A percentile compares a stretch with the other conserved stretches of the same genome.
Conservation (phyloP, 78 protist genomes). For the Dictyostelium purpureum region DNA sequence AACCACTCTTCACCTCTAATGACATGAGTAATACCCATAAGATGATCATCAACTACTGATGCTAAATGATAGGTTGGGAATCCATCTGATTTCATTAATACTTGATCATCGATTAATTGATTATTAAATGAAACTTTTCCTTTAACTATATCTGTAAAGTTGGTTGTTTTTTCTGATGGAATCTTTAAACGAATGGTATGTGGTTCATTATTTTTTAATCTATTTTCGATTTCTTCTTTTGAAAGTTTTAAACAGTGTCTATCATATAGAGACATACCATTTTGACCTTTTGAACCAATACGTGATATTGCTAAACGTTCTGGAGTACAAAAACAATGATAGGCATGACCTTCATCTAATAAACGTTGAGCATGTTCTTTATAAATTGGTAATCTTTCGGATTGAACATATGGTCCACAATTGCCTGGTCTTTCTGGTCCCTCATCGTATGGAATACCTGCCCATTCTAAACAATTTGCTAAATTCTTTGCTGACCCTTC, state of each 20-base stretch:
- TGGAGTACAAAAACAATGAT: slow-evolving; percentile 86
- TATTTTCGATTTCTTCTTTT: slow-evolving; percentile 31
- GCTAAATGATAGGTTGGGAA: slow-evolving; percentile 95
- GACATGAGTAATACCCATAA: slow-evolving; percentile 90
- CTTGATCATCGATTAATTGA: slow-evolving; percentile 83
- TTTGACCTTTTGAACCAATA: not conserved
- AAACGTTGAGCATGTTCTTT: slow-evolving; percentile 45
- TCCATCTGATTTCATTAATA: slow-evolving; percentile 89
- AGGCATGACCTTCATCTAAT: slow-evolving; percentile 82
- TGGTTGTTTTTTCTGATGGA: slow-evolving; percentile 24
- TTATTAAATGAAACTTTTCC: slow-evolving; percentile 73
- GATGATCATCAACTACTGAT: slow-evolving; percentile 91
- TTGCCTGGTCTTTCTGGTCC: slow-evolving; percentile 48
- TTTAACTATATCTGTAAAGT: slow-evolving; percentile 61
- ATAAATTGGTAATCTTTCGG: slow-evolving; percentile 72
- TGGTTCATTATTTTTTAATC: not conserved
- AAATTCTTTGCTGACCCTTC: slow-evolving; percentile 71
- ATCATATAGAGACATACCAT: slow-evolving; percentile 49
- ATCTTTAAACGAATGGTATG: slow-evolving; percentile 66
- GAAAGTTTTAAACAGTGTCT: slow-evolving; percentile 55
- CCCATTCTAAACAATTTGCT: slow-evolving; percentile 67
- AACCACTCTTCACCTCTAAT: slow-evolving; percentile 95
- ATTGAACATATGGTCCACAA: slow-evolving; percentile 60
- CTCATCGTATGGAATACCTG: slow-evolving; percentile 76
- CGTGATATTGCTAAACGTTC: slow-evolving; percentile 53